Conservation (phyloP, 805 yeast genomes). For the Wickerhamiella alocasiicola region DNA sequence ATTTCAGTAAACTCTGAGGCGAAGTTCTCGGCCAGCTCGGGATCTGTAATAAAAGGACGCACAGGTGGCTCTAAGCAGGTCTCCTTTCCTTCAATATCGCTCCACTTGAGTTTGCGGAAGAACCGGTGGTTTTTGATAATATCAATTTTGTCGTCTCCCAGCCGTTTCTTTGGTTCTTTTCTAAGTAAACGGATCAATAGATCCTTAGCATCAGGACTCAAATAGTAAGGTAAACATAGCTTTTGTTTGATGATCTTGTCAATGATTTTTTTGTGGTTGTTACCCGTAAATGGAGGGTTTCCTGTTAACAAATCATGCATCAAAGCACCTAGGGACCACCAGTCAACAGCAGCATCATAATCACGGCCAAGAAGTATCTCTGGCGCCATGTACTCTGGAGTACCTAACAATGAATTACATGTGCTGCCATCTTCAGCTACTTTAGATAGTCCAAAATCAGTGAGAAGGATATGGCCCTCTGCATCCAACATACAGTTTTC, state of each 20-base stretch:
- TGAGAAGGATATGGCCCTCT: constrained; percentile 67
- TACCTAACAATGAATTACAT: constrained; percentile 54
- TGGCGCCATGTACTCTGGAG: constrained; percentile 84
- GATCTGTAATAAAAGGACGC: constrained; percentile 69
- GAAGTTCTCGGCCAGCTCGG: constrained; percentile 74
- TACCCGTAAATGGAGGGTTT: constrained; percentile 80
- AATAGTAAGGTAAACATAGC: constrained; percentile 56
- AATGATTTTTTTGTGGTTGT: constrained; percentile 58
- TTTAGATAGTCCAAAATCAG: constrained; percentile 70
- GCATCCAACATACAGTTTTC: constrained; percentile 73
- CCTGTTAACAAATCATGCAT: constrained; percentile 72
- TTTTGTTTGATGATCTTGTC: constrained; percentile 59
- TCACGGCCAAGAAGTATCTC: constrained; percentile 68
- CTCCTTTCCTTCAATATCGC: constrained; percentile 37
- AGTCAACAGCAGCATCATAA: constrained; percentile 71
- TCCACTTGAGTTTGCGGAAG: constrained; percentile 69
- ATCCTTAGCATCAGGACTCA: constrained; percentile 72
- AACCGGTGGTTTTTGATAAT: constrained; percentile 52
- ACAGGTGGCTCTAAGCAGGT: constrained; percentile 55
- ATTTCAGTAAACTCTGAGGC: constrained; percentile 66
- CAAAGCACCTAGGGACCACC: constrained; percentile 87
- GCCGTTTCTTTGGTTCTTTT: constrained; percentile 56
- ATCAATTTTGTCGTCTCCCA: constrained; percentile 44
- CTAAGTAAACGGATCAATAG: constrained; percentile 50
- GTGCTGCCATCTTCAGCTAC: constrained; percentile 32